Evolutionary conservation across 1,139 yeast genomes (phyloP), one percentile per base, ranked within the genome.

Genomic region (Yamadazyma epiphylla): DNA sequence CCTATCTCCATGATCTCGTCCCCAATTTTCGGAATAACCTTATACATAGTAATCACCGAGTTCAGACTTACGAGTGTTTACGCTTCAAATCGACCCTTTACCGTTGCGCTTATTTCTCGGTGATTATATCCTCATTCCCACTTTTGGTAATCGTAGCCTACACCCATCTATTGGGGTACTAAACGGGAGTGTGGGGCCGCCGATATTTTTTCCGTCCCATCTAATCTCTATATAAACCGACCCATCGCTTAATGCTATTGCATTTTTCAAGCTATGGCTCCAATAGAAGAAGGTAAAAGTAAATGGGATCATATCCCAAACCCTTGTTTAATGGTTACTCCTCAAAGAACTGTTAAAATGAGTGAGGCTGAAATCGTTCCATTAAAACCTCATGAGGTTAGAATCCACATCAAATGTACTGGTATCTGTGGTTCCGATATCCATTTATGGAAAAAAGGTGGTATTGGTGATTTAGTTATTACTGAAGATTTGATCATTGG

Each of bases 361-460:
- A 32, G 35, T 7, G 46, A 42, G 36, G 41, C 42, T 11, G 35
- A 28, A 17, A 42, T 43, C 23, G 20, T 26, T 13, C 39, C 41
- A n/a, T 33, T 43, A 15, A 55, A 74, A 41, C 80, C 82, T 22
- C 74, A 74, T 42, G 77, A 73, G 37, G 94, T 84, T 30, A 74
- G 78, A 49, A 67, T 74, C 26, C 77, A 73, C 40, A 60, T 75
- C 36, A 55, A 64, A 30, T 68, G 72, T 35, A 56, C 62, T 24
- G 65, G 64, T 21, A 55, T 60, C 33, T 60, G 66, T 44, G 66
- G 64, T 16, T 49, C 57, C 15, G 64, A 58, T 32, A 53, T 58
- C 28, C 64, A 58, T 32, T 51, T 53, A 36, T 58, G 61, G 60
- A 54, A 56, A 33, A 40, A 47, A 13, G 63, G 63, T 19, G 53